A percentile compares a stretch with the other conserved stretches of the same genome.
Conservation (phyloP, 2,329 filamentous ascomycete species). For the Periconia macrospinosa region DNA sequence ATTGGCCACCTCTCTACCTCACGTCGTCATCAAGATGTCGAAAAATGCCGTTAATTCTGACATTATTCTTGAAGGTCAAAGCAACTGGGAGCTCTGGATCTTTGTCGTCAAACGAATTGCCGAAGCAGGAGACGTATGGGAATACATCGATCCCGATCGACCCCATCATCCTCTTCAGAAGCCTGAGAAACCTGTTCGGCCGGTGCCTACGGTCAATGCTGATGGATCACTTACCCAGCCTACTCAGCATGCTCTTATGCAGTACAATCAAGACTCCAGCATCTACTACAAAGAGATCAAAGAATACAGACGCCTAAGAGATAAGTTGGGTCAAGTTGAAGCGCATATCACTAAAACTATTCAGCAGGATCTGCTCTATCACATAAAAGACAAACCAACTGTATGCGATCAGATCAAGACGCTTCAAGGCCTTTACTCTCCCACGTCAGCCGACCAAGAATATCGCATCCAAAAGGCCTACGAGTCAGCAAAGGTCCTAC, state of each 20-base stretch:
- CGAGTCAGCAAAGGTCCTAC: slow-evolving; percentile 7
- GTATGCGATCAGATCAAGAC: slow-evolving; percentile 7
- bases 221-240: neutral
- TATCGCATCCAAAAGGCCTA: slow-evolving; percentile 11
- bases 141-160: slow-evolving; percentile 8
- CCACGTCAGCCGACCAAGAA: slow-evolving; percentile 8
- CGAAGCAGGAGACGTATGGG: slow-evolving; percentile 11
- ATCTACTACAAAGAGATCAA: slow-evolving; percentile 10
- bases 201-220: neutral
- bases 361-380: too few species aligned
- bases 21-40: too few species aligned
- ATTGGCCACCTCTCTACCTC: too few species aligned
- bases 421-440: slow-evolving; percentile 10
- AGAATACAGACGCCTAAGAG: slow-evolving; percentile 5
- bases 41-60: neutral
- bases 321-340: slow-evolving; percentile 8
- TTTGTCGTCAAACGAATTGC: slow-evolving; percentile 10
- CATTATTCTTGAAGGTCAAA: slow-evolving; percentile 10
- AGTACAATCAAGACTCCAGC: slow-evolving; percentile 3
- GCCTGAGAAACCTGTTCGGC: slow-evolving; percentile 5
- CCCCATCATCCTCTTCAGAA: slow-evolving; percentile 1
- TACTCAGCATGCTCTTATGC: slow-evolving; percentile 14
- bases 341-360: too few species aligned
- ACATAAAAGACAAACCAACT: neutral
- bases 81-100: slow-evolving; percentile 14